Conservation (phyloP, 805 yeast species). For the Lachancea waltii region DNA sequence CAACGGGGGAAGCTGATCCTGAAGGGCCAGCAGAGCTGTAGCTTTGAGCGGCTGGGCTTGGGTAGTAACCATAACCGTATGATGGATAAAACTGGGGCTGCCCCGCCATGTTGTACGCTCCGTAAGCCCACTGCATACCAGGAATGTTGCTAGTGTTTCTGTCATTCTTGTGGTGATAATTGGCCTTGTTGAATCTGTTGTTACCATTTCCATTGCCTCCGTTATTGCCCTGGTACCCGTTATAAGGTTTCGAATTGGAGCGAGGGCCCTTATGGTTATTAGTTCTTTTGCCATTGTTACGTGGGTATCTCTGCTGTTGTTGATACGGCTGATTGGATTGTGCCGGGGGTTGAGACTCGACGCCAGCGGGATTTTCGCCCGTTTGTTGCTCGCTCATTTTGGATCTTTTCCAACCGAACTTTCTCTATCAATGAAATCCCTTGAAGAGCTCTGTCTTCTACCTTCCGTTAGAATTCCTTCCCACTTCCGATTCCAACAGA, state of each 20-base stretch:
- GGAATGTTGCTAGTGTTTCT: constrained; percentile 3
- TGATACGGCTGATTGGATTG: constrained; percentile 8
- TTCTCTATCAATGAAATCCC: constrained; percentile 8
- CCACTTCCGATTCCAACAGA: constrained; percentile 7
- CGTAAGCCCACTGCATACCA: constrained; percentile 26
- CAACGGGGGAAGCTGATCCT: constrained; percentile 7
- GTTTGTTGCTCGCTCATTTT: constrained; percentile 10
- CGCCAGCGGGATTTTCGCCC: constrained; percentile 2
- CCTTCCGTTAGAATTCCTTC: constrained; percentile 6
- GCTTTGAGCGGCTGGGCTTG: constrained; percentile 9
- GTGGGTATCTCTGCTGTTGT: constrained; percentile 6
- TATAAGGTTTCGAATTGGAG: constrained; percentile 4
- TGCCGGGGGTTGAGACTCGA: constrained; percentile 4
- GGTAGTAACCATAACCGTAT: constrained; percentile 9
- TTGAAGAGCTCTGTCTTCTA: constrained; percentile 1
- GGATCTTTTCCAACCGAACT: constrained; percentile 1
- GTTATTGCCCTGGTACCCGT: constrained; percentile 5
- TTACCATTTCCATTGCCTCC: constrained; percentile 3
- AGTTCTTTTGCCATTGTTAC: constrained; percentile 4
- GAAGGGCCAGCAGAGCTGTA: constrained; percentile 6
- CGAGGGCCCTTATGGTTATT: constrained; percentile 5
- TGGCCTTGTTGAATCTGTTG: constrained; percentile 5
- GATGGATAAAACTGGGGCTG: constrained; percentile 9
- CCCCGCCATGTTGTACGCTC: constrained; percentile 21
- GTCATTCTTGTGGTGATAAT: constrained; percentile 2